Conservation (phyloP, 2,329 filamentous ascomycete genomes). For the Ramularia collo-cygni region DNA sequence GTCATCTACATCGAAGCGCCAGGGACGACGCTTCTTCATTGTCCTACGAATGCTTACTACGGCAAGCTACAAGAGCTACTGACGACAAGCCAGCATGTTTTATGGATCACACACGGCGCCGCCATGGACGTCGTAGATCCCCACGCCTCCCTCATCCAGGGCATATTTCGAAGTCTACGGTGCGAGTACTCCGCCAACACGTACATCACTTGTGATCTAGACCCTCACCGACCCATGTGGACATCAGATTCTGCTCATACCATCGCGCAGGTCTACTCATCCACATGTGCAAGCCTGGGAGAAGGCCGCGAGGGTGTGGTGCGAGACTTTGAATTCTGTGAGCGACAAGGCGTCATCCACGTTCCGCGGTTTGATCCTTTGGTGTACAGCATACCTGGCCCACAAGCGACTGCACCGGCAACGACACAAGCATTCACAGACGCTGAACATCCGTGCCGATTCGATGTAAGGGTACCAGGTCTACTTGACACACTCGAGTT, state of each 20-base stretch:
- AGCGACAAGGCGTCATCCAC: not conserved
- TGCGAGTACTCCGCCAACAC: not conserved
- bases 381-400: not conserved
- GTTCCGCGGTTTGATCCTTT: not conserved
- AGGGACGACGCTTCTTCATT: not conserved
- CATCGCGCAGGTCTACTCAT: too few relatives aligned
- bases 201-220: not conserved
- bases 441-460: not conserved
- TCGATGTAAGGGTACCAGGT: too few relatives aligned
- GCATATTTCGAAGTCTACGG: constrained; percentile 3
- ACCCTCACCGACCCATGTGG: not conserved
- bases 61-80: not conserved
- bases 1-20: not conserved
- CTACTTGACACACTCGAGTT: too few relatives aligned
- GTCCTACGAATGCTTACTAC: not conserved
- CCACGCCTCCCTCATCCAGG: too few relatives aligned
- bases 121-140: too few relatives aligned
- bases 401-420: not conserved
- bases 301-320: not conserved
- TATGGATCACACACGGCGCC: too few relatives aligned
- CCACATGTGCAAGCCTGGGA: too few relatives aligned
- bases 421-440: not conserved
- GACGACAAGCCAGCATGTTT: not conserved
- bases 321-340: not conserved
- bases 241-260: too few relatives aligned